These are phyloP conservation scores for Aschersonia sp. DNA, from an alignment of 2,329 filamentous ascomycete species.

Conservation along the genomic window DNA sequence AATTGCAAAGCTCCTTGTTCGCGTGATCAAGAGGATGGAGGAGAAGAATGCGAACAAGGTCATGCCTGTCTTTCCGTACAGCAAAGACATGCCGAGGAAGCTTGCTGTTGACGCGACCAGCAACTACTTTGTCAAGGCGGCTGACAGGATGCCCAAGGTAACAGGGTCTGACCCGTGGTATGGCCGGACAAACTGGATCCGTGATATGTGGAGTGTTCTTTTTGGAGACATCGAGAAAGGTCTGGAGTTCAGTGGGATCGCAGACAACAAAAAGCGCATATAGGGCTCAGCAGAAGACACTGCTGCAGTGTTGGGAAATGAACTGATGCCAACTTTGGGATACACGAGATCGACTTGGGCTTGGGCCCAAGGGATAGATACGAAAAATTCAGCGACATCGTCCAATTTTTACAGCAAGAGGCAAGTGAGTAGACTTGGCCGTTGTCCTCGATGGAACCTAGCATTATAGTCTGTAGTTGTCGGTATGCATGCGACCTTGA, in stretches of 20 bases:
- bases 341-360: too few species aligned
- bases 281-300: background rate
- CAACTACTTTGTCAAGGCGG: conserved; percentile 20
- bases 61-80: conserved; percentile 24
- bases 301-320: too few species aligned
- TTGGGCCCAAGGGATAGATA: too few species aligned
- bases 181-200: conserved; percentile 14
- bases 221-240: conserved; percentile 17
- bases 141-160: conserved; percentile 20
- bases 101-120: conserved; percentile 14
- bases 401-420: too few species aligned
- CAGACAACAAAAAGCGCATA: conserved; percentile 16
- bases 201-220: conserved; percentile 15
- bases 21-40: conserved; percentile 38
- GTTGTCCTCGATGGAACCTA: too few species aligned
- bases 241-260: conserved; percentile 12
- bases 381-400: too few species aligned
- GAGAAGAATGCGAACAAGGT: conserved; percentile 27
- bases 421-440: too few species aligned
- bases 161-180: conserved; percentile 21
- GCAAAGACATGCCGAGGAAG: conserved; percentile 10
- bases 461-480: too few species aligned
- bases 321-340: too few species aligned
- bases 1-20: conserved; percentile 27
- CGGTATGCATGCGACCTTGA: too few species aligned